These are phyloP conservation scores for Thuidium tamariscinum DNA, from an alignment of 225 moss, liverwort and hornwort genomes.

Conservation along the genomic window DNA sequence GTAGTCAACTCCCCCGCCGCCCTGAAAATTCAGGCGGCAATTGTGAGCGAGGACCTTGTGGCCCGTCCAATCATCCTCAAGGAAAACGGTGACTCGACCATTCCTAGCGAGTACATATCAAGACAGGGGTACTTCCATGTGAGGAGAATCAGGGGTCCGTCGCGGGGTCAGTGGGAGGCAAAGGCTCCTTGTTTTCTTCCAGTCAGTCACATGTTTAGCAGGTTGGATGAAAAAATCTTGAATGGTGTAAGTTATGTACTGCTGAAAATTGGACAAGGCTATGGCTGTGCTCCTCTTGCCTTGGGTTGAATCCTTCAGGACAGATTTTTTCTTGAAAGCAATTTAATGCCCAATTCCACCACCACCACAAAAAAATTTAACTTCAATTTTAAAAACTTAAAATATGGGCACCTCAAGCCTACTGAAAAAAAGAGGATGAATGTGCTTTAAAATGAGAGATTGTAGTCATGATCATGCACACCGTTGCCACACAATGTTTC, in stretches of 20 bases:
- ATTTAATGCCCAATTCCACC: too few species aligned
- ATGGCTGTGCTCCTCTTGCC: not conserved
- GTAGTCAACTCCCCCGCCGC: not conserved
- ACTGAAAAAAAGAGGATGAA: too few species aligned
- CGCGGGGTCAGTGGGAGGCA: not conserved
- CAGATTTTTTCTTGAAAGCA: too few species aligned
- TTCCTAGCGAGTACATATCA: not conserved
- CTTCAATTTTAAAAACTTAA: too few species aligned
- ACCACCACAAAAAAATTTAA: too few species aligned
- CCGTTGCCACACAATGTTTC: too few species aligned
- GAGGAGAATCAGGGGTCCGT: not conserved
- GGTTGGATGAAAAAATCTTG: not conserved
- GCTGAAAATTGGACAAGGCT: not conserved
- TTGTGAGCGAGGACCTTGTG: not conserved
- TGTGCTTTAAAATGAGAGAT: too few species aligned
- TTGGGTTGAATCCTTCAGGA: not conserved
- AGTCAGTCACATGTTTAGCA: not conserved
- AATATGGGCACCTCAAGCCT: too few species aligned
- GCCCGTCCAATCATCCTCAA: not conserved
- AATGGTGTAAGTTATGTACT: not conserved
- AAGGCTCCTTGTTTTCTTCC: not conserved
- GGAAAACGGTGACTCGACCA: not conserved
- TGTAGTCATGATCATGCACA: too few species aligned
- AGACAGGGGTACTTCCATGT: not conserved
- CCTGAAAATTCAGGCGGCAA: not conserved